A percentile compares a stretch with the other conserved stretches of the same genome.
These are phyloP conservation scores for Talaromyces nanjingensis DNA, from an alignment of 495 filamentous ascomycete species.

Conservation along the genomic window DNA sequence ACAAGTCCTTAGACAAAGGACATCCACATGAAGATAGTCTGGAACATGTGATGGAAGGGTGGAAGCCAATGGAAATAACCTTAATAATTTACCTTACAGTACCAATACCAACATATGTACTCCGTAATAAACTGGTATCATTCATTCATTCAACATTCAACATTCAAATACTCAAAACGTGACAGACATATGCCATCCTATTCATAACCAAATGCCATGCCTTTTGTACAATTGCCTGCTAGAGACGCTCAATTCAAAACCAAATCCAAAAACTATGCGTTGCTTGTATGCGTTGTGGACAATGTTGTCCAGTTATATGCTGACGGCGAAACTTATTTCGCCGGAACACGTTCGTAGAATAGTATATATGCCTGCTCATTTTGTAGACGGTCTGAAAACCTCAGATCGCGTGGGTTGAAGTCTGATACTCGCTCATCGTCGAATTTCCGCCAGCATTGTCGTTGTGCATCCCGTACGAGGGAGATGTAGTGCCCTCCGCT, in stretches of 20 bases:
- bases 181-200: background rate
- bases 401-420: slow-evolving; percentile 48
- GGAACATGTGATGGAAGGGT: background rate
- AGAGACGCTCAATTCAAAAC: background rate
- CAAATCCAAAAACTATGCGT: background rate
- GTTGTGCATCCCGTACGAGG: slow-evolving; percentile 53
- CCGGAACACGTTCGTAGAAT: slow-evolving; percentile 53
- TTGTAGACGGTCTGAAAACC: slow-evolving; percentile 40
- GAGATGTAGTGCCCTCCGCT: slow-evolving; percentile 66
- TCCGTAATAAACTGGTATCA: background rate
- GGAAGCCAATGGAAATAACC: too few species aligned
- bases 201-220: background rate
- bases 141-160: background rate
- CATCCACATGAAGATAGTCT: too few species aligned
- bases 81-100: too few species aligned
- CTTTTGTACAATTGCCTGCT: slow-evolving; percentile 6
- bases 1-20: too few species aligned
- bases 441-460: slow-evolving; percentile 57
- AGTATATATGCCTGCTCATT: slow-evolving; percentile 64
- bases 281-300: background rate
- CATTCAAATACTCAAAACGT: background rate
- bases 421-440: slow-evolving; percentile 56
- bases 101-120: background rate
- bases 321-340: slow-evolving; percentile 28
- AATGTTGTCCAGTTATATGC: background rate